These are phyloP conservation scores for Phlyctochytrium planicorne DNA, from an alignment of 192 early-diverging fungal species.

Conservation along the genomic window DNA sequence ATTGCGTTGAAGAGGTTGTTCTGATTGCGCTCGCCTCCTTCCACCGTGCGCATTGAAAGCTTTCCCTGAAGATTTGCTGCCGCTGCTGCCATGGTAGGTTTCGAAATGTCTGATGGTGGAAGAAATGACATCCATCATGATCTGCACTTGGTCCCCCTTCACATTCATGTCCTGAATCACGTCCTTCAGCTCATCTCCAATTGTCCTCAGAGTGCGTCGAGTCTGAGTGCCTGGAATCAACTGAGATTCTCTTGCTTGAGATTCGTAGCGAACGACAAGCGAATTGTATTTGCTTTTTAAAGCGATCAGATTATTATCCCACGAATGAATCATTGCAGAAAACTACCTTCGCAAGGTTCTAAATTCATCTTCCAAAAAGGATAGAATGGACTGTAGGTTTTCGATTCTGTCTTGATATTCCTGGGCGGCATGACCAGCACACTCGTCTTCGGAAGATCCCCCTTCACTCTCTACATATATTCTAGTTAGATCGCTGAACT, in stretches of 20 bases:
- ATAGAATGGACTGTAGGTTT: slow-evolving; percentile 32
- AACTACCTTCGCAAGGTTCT: slow-evolving; percentile 36
- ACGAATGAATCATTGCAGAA: not conserved
- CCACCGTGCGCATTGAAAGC: too few relatives aligned
- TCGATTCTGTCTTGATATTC: too few relatives aligned
- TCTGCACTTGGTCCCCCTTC: slow-evolving; percentile 52
- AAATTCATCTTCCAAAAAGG: slow-evolving; percentile 42
- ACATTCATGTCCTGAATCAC: slow-evolving; percentile 52
- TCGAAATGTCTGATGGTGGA: not conserved
- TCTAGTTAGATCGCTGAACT: too few relatives aligned
- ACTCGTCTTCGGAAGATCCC: too few relatives aligned
- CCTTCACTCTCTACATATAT: too few relatives aligned
- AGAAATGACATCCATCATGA: slow-evolving; percentile 50
- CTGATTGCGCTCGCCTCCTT: too few relatives aligned
- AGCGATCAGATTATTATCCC: not conserved
- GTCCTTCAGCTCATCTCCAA: slow-evolving; percentile 47
- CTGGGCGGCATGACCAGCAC: too few relatives aligned
- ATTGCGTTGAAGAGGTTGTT: too few relatives aligned
- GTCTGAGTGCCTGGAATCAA: too few relatives aligned
- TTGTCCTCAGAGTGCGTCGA: slow-evolving; percentile 31
- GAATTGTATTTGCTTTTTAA: slow-evolving; percentile 44
- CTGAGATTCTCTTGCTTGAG: slow-evolving; percentile 32
- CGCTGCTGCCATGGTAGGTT: not conserved
- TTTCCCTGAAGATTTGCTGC: too few relatives aligned
- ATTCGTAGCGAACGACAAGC: slow-evolving; percentile 48